A percentile compares a stretch with the other conserved stretches of the same genome.
Conservation (phyloP, 805 yeast genomes). For the Candida ortonii region DNA sequence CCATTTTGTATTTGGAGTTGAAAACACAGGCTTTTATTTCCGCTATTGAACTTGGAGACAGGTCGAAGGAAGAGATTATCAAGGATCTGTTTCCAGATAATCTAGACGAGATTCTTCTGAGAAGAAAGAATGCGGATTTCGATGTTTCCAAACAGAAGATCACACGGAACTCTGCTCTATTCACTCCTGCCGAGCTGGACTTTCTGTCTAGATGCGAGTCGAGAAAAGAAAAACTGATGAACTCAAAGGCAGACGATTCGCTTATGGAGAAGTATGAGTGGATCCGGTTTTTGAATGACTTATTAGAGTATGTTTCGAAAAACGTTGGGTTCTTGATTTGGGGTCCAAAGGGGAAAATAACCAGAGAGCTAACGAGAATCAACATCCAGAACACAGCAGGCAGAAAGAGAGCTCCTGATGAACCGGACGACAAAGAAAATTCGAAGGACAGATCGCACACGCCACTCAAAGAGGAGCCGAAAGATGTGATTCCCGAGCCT, state of each 20-base stretch:
- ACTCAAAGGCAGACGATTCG: constrained; percentile 44
- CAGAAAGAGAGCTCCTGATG: constrained; percentile 7
- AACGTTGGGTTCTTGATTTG: constrained; percentile 70
- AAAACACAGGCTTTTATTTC: constrained; percentile 95
- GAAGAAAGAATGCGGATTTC: constrained; percentile 35
- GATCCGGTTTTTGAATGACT: constrained; percentile 75
- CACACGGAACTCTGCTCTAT: constrained; percentile 30
- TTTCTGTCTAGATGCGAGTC: constrained; percentile 72
- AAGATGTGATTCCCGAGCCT: constrained; percentile 12
- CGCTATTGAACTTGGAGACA: constrained; percentile 65
- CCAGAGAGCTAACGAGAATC: constrained; percentile 23
- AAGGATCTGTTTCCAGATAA: constrained; percentile 73
- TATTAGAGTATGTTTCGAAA: constrained; percentile 73
- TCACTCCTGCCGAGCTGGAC: constrained; percentile 77
- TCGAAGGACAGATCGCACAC: not conserved
- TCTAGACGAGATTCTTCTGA: constrained; percentile 47
- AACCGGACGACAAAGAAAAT: constrained; percentile 2
- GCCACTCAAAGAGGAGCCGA: constrained; percentile 9
- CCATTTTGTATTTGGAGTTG: constrained; percentile 74
- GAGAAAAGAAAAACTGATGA: constrained; percentile 60
- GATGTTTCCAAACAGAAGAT: constrained; percentile 24
- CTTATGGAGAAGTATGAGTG: constrained; percentile 78
- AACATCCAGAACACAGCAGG: constrained; percentile 6
- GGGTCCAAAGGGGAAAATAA: constrained; percentile 48
- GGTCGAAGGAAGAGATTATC: constrained; percentile 63